Base-by-base conservation (phyloP, 2,329 filamentous ascomycete species). In the Colletotrichum salicis region DNA sequence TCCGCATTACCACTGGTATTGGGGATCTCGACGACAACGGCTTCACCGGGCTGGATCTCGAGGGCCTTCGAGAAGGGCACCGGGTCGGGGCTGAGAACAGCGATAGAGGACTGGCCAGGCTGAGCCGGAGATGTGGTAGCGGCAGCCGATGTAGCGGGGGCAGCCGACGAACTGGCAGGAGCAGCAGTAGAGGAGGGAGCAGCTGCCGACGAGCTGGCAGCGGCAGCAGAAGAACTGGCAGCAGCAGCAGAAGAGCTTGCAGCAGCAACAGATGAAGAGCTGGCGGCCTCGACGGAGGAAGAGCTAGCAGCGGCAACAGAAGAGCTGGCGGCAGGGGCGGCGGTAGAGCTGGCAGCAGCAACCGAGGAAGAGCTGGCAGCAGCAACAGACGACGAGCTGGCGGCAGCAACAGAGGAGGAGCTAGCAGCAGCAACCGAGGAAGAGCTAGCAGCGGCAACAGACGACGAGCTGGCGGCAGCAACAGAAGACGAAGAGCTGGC, bases 11-110 rank as follows among this genome's bases (percentile, higher is more conserved):
- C 51, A 24, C 45, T 45, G 1, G n/a, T 61, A 31, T 60, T 5
- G 2, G 22, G 19, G 24, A 67, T 31, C 4, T 29, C 24, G 13
- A 45, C 41, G 1, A 67, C 10, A 22, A 67, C 60, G 31, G 64
- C 64, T 19, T 60, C 64, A 27, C 64, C 64, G 11, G 22, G 19
- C 31, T 60, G 64, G 15, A 67, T 60, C 37, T n/a, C 29, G 4
- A n/a, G 24, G 13, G 29, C 55, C 55, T 31, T 29, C 13, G 48
- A 37, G 64, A 66, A 48, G 24, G 58, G 22, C 52, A 55, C 52
- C 22, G 27, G 22, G 12, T 55, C 22, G 5, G 52, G 22, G 52
- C 24, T 55, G 22, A 24, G 22, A 27, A 55, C 52, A 29, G 52
- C 22, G 52, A 55, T 55, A 2, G 52, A 55, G 10, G 58, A 67